A percentile compares a stretch with the other conserved stretches of the same genome.
Conservation (phyloP, 2,329 filamentous ascomycete species). For the Talaromyces piceae region DNA sequence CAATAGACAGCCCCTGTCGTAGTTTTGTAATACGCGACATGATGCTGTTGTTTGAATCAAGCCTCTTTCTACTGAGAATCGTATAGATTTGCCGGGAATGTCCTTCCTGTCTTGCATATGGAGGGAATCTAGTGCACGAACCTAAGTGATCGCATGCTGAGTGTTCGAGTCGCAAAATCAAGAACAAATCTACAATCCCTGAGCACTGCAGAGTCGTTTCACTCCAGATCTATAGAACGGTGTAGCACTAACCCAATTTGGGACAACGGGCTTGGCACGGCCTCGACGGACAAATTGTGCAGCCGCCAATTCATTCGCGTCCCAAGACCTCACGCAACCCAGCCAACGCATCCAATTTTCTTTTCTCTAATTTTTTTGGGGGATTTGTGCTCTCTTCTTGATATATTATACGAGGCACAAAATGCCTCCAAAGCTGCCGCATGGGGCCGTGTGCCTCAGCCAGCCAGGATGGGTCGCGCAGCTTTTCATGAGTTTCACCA, state of each 20-base stretch:
- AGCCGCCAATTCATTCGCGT: neutral
- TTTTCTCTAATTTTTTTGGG: neutral
- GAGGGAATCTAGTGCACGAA: too few relatives aligned
- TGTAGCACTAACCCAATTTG: neutral
- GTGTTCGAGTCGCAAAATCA: too few relatives aligned
- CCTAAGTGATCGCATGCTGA: too few relatives aligned
- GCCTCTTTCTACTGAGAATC: too few relatives aligned
- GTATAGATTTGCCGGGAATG: too few relatives aligned
- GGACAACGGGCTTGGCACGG: neutral
- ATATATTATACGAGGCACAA: neutral
- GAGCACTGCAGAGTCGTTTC: too few relatives aligned
- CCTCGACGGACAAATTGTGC: neutral
- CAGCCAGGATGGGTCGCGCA: constrained; percentile 19
- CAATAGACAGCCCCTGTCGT: too few relatives aligned
- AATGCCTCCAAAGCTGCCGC: constrained; percentile 12
- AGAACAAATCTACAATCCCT: too few relatives aligned
- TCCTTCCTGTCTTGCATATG: too few relatives aligned
- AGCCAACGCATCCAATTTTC: neutral
- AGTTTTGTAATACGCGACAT: too few relatives aligned
- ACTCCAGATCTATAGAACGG: too few relatives aligned
- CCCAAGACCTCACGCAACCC: neutral
- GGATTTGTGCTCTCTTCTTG: neutral
- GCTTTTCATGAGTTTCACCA: constrained; percentile 16
- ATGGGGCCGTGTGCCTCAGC: constrained; percentile 25
- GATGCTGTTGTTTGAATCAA: too few relatives aligned